These are phyloP conservation scores for Neoboletus subvelutipes DNA, from an alignment of 768 basidiomycete genomes.

Conservation along the genomic window DNA sequence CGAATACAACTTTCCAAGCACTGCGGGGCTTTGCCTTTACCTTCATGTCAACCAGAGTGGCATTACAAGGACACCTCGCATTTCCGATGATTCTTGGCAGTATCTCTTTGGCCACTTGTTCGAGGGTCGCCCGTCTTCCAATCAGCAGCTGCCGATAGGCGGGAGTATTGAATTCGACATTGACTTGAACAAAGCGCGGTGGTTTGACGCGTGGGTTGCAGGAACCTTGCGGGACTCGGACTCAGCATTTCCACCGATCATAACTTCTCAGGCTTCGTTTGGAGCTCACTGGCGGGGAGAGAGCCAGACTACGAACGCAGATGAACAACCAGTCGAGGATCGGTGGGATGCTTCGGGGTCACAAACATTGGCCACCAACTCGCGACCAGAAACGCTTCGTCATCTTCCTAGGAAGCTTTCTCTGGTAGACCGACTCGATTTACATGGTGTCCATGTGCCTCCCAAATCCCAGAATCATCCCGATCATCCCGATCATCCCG, in stretches of 20 bases:
- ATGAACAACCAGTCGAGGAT: slow-evolving; percentile 40
- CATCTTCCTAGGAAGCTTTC: slow-evolving; percentile 68
- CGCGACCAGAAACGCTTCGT: slow-evolving; percentile 37
- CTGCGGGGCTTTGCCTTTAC: slow-evolving; percentile 75
- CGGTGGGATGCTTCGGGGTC: slow-evolving; percentile 29
- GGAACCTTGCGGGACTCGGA: slow-evolving; percentile 47
- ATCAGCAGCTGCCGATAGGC: slow-evolving; percentile 55
- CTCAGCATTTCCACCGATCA: slow-evolving; percentile 41
- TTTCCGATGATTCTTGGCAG: slow-evolving; percentile 79
- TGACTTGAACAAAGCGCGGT: slow-evolving; percentile 70
- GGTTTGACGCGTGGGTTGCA: slow-evolving; percentile 73
- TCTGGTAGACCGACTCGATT: slow-evolving; percentile 63
- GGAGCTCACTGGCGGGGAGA: slow-evolving; percentile 46
- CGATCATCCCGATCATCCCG: slow-evolving; percentile 4
- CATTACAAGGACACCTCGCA: slow-evolving; percentile 58
- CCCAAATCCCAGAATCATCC: slow-evolving; percentile 21
- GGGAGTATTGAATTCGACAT: slow-evolving; percentile 89
- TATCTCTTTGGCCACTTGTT: slow-evolving; percentile 66
- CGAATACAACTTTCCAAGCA: slow-evolving; percentile 81
- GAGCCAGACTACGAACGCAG: slow-evolving; percentile 48
- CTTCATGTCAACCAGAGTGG: slow-evolving; percentile 62
- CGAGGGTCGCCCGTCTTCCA: slow-evolving; percentile 38
- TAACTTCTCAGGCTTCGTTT: slow-evolving; percentile 40
- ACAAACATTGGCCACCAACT: slow-evolving; percentile 10
- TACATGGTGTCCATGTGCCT: slow-evolving; percentile 38